Base-by-base conservation (phyloP, 257 asterid genomes). In the Solanum boliviense region DNA sequence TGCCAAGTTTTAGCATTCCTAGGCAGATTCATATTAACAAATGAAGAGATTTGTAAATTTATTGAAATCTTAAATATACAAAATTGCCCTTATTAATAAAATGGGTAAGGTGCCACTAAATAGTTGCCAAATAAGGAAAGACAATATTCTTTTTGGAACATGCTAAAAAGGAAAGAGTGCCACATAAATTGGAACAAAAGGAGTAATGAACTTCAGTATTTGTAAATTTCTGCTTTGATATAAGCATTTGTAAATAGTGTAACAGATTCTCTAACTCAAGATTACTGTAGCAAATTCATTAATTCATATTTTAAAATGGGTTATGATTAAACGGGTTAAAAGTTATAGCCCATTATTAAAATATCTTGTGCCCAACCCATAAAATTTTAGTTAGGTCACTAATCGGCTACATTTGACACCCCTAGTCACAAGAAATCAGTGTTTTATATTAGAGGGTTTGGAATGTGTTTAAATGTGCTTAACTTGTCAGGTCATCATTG, bases 401-500 rank as follows among this genome's bases (percentile, higher is more conserved):
- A 31, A 70, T 29, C 11, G n/a, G 13, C 38, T 29, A 29, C 39
- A 31, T 70, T 71, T 31, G 76, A 71, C 74, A 27, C 36, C 36
- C 20, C 35, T 25, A 67, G 20, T 67, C 73, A 67, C 35, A 12
- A 25, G 9, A 25, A 58, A 18, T 48, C 44, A 82, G 44, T 82
- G 71, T 31, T 46, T 81, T 74, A 48, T 82, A 48, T 16, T 31
- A 48, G 46, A 10, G 25, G 31, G 38, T 20, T 82, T 48, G 86
- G 11, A 48, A 82, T 48, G 41, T 31, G 29, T 48, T 29, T 81
- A 46, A 81, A 16, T 31, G 9, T 81, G 41, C 68, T 32, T 36
- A 34, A 34, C 20, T 68, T 86, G 87, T 88, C 92, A 96, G 99
- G 99, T 95, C 85, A 87, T 91, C 88, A 93, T 96, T 85, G 99